A percentile compares a stretch with the other conserved stretches of the same genome.
Conservation (phyloP, 306 rosid species). For the Inga leiocalycina region DNA sequence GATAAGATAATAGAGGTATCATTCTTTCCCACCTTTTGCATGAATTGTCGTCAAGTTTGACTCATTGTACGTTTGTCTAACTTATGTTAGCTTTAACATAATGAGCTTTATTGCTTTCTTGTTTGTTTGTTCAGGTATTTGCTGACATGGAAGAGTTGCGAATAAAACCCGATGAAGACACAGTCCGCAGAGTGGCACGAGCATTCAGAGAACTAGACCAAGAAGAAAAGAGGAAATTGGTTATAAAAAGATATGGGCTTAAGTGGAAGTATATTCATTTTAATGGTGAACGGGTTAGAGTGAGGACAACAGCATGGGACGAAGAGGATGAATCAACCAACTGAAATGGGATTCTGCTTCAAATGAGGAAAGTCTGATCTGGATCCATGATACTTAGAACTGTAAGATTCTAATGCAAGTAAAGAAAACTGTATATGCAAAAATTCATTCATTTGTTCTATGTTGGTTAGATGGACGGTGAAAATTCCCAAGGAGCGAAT, state of each 20-base stretch:
- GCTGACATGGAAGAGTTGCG: constrained; percentile 91
- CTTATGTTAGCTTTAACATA: background rate
- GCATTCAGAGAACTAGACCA: constrained; percentile 65
- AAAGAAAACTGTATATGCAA: background rate
- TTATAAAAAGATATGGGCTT: constrained; percentile 62
- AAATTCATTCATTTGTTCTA: background rate
- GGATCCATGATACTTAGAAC: background rate
- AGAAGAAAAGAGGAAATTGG: constrained; percentile 65
- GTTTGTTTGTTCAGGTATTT: constrained; percentile 61
- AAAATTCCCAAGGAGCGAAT: background rate
- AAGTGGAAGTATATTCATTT: constrained; percentile 89
- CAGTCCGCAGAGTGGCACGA: constrained; percentile 66
- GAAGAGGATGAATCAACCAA: constrained; percentile 40
- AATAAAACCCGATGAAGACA: constrained; percentile 86
- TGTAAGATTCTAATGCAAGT: background rate
- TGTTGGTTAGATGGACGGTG: background rate
- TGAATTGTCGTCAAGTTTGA: constrained; percentile 18
- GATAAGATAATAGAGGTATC: constrained; percentile 74
- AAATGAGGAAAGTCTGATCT: constrained; percentile 9
- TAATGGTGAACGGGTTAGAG: constrained; percentile 80
- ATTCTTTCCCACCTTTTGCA: constrained; percentile 11
- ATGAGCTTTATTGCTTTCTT: background rate
- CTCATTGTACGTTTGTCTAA: background rate
- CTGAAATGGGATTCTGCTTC: constrained; percentile 29
- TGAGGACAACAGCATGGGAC: constrained; percentile 51